Evolutionary conservation across 176 grass and related monocot genomes (phyloP).

Genomic region (Canna indica): DNA sequence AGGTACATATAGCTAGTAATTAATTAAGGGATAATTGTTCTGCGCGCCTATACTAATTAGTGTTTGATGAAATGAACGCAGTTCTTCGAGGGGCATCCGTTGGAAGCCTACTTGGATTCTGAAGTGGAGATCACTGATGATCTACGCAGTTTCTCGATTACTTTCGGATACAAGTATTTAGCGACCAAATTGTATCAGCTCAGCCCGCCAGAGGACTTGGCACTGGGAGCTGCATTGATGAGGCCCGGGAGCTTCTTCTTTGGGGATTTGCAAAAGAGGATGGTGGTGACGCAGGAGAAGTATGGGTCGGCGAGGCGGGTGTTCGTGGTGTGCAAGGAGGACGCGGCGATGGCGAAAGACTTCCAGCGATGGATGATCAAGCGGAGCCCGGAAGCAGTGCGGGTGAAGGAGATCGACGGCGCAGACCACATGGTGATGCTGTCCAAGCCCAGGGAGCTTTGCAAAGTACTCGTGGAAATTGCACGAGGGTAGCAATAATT

Average conservation of each 20-base stretch:
- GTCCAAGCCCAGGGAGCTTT: constrained; percentile 38
- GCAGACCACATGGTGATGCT: constrained; percentile 53
- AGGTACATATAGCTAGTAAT: no score
- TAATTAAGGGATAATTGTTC: no score
- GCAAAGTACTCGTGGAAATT: constrained; percentile 19
- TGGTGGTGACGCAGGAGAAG: constrained; percentile 17
- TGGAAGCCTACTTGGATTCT: background rate
- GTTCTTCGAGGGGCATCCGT: background rate
- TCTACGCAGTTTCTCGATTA: background rate
- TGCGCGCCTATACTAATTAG: no score
- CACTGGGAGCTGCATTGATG: constrained; percentile 28
- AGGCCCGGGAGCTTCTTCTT: constrained; percentile 27
- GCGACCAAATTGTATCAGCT: constrained; percentile 29
- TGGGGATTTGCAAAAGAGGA: constrained; percentile 23
- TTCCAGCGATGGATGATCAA: constrained; percentile 30
- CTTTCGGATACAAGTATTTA: constrained; percentile 14
- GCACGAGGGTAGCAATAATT: no score
- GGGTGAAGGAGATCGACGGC: constrained; percentile 35
- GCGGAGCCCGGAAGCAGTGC: constrained; percentile 20
- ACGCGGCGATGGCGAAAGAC: constrained; percentile 29
- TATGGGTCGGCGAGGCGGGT: constrained; percentile 31
- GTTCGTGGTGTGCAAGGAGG: constrained; percentile 35
- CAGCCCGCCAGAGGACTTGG: constrained; percentile 32
- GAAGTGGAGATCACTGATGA: background rate
- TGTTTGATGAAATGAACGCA: no score